Conservation (phyloP, 1,139 yeast genomes). For the Yamadazyma dendronema region DNA sequence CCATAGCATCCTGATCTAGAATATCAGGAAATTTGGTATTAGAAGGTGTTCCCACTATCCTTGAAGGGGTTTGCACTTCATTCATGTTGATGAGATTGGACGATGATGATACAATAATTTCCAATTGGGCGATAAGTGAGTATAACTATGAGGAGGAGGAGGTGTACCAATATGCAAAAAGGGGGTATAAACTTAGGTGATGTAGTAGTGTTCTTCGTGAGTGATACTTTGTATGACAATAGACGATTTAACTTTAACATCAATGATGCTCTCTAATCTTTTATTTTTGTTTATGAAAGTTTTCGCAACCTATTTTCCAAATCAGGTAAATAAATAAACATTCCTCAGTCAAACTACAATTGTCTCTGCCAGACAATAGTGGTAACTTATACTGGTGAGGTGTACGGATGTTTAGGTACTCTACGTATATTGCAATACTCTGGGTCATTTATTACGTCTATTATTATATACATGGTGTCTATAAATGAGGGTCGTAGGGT, state of each 20-base stretch:
- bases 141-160: not conserved
- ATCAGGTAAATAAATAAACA: slow-evolving; percentile 6
- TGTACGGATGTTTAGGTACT: no score
- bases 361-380: no score
- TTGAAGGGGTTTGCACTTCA: slow-evolving; percentile 11
- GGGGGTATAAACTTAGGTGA: not conserved
- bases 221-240: not conserved
- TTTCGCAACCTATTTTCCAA: slow-evolving; percentile 5
- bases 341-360: not conserved
- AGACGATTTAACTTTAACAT: not conserved
- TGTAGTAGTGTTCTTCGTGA: not conserved
- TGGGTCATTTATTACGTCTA: not conserved
- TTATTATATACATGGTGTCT: not conserved
- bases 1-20: slow-evolving; percentile 7
- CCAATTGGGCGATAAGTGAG: no score
- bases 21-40: slow-evolving; percentile 4
- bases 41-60: slow-evolving; percentile 10
- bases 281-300: slow-evolving; percentile 5
- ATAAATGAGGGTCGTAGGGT: not conserved
- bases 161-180: not conserved
- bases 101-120: no score
- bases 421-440: not conserved
- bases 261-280: not conserved
- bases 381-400: no score
- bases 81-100: no score